Percentiles rank a stretch among this genome's conserved stretches.
phyloP scores from a whole-genome alignment of 176 grass and related monocot genomes.

The Eragrostis curvula region DNA sequence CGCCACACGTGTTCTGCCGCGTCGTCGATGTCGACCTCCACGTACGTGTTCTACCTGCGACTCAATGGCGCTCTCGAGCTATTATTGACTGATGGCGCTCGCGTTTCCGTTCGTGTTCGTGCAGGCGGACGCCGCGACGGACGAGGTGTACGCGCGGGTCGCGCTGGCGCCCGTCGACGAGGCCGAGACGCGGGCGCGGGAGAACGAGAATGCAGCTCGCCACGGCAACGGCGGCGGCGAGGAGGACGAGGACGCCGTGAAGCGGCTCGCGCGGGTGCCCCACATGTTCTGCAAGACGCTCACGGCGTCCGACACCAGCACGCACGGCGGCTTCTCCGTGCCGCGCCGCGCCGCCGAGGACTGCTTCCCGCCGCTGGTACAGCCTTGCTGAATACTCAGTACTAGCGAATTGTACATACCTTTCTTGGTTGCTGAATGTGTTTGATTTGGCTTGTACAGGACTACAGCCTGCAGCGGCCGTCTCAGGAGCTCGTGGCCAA shows the following conservation, averaged over 20 bases:
- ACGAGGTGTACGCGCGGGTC: constrained; percentile 90
- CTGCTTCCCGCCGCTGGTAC: constrained; percentile 94
- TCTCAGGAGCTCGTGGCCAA: constrained; percentile 88
- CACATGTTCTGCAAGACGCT: constrained; percentile 99
- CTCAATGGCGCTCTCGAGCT: constrained; percentile 23
- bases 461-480: constrained; percentile 79
- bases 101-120: constrained; percentile 5
- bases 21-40: constrained; percentile 80
- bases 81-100: constrained; percentile 25
- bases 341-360: constrained; percentile 94
- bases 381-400: too few relatives aligned
- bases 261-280: constrained; percentile 52
- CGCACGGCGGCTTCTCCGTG: constrained; percentile 92
- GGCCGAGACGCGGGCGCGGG: constrained; percentile 46
- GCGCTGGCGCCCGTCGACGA: constrained; percentile 60
- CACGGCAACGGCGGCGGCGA: constrained; percentile 46
- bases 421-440: constrained; percentile 33
- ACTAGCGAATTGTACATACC: too few relatives aligned
- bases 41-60: constrained; percentile 37
- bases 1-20: constrained; percentile 78
- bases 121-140: constrained; percentile 78
- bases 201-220: constrained; percentile 36
- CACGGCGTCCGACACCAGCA: constrained; percentile 92
- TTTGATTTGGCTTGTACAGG: constrained; percentile 47
- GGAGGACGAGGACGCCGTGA: constrained; percentile 38